Evolutionary conservation across 2,329 filamentous ascomycete species (phyloP), one percentile per base, ranked within the genome.

Genomic region (Verticillium alfalfae): DNA sequence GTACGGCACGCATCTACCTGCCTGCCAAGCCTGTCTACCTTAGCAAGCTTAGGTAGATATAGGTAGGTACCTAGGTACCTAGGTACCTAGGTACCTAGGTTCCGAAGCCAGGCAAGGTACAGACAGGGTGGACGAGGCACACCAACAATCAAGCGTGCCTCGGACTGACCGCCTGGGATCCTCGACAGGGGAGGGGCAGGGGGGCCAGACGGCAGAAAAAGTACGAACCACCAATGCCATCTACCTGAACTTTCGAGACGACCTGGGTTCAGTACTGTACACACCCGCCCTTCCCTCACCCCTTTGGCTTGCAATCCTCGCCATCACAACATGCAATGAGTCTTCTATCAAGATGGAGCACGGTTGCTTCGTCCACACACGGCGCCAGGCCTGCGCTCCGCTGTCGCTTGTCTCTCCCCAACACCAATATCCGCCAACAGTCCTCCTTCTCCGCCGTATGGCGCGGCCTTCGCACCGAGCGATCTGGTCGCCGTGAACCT

Each of bases 401-500:
- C 45, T 52, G n/a, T 18, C 45, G 13, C 18, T 13, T 39, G n/a
- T 38, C 38, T 49, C 37, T 37, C 31, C 31, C 39, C 41, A 34
- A n/a, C 34, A 34, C 15, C 18, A 55, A 34, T 31, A 52, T 34
- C 49, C n/a, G 41, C 6, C 34, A 56, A 2, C 49, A 54, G 22
- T 66, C 67, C 10, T 68, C 66, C 52, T 80, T 91, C 63, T 89
- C 88, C 10, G 89, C 88, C 54, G 92, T 93, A 69, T 84, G 87
- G 66, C 80, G 83, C 56, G 89, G 89, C 15, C 79, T 92, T 60
- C 84, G 87, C 66, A 80, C 69, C 67, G 72, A 64, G 72, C 22
- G 34, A 16, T 18, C 61, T 68, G 67, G 64, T 57, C 62, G 65
- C 8, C 65, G 61, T 61, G n/a, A 58, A 18, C 34, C 54, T 8